Conservation (phyloP, 257 asterid genomes). For the Sherardia arvensis region DNA sequence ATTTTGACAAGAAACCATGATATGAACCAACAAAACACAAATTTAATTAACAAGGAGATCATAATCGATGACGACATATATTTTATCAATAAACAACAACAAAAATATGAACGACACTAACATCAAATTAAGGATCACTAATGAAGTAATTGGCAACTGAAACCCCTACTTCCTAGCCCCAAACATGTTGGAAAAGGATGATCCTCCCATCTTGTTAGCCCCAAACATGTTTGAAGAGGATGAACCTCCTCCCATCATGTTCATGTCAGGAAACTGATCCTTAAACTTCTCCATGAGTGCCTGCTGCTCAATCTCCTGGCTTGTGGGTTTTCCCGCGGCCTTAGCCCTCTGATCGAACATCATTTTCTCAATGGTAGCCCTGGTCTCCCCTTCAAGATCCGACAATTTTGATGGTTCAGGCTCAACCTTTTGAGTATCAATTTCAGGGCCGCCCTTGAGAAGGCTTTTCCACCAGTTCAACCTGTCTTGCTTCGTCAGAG, state of each 20-base stretch:
- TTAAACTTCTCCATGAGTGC: conserved; percentile 25
- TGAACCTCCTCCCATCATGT: conserved; percentile 13
- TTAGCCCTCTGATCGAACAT: conserved; percentile 1
- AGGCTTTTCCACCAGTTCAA: conserved; percentile 73
- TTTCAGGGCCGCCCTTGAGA: conserved; percentile 18
- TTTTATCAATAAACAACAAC: too few relatives aligned
- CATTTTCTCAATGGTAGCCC: conserved; percentile 19
- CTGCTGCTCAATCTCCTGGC: conserved; percentile 53
- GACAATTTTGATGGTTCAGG: conserved; percentile 39
- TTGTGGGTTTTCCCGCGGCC: not conserved
- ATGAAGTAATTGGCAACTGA: too few relatives aligned
- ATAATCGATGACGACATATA: too few relatives aligned
- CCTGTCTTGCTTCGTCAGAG: conserved; percentile 67
- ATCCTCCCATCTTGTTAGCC: conserved; percentile 21
- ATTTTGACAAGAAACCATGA: too few relatives aligned
- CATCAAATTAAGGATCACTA: too few relatives aligned
- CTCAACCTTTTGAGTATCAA: conserved; percentile 21
- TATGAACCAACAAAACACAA: too few relatives aligned
- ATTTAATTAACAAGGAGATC: too few relatives aligned
- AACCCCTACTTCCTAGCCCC: not conserved
- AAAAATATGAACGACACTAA: too few relatives aligned
- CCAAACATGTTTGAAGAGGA: not conserved
- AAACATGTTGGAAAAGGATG: not conserved
- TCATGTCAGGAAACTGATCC: conserved; percentile 18
- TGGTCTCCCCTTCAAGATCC: conserved; percentile 17